Evolutionary conservation across 352 stramenopile genomes (phyloP).

Genomic region (Phytophthora lateralis): DNA sequence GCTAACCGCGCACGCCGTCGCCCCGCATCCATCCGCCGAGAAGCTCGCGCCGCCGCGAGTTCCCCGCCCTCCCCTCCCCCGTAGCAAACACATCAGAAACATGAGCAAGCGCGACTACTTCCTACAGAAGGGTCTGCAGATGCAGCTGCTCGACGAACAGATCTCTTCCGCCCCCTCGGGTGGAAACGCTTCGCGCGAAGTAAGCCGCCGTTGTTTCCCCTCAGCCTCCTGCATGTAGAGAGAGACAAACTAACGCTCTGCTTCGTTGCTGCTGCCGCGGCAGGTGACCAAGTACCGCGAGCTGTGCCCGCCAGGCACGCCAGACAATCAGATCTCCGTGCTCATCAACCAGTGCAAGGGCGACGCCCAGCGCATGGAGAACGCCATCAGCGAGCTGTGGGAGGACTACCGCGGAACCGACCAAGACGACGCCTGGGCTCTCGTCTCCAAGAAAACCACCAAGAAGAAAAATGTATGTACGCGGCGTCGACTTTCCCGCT

Average conservation of each 20-base stretch:
- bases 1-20: conserved; percentile 13
- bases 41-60: conserved; percentile 19
- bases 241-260: background rate
- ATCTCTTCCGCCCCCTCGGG: conserved; percentile 27
- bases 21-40: conserved; percentile 2
- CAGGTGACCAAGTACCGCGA: conserved; percentile 82
- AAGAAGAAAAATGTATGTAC: conserved; percentile 63
- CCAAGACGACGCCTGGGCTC: conserved; percentile 78
- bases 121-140: conserved; percentile 81
- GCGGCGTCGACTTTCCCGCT: background rate
- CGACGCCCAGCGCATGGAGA: conserved; percentile 73
- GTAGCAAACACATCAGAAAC: conserved; percentile 52
- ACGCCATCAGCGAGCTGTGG: conserved; percentile 84
- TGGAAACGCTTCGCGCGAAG: conserved; percentile 63
- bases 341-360: conserved; percentile 77
- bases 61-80: conserved; percentile 9
- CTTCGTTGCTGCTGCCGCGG: background rate
- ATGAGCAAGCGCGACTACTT: conserved; percentile 89
- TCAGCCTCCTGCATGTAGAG: background rate
- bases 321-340: conserved; percentile 73
- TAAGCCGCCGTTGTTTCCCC: conserved; percentile 28
- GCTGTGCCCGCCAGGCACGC: conserved; percentile 78
- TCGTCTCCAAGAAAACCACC: conserved; percentile 78
- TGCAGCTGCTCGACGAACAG: conserved; percentile 80
- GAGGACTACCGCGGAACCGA: conserved; percentile 72